phyloP scores from a whole-genome alignment of 108 stramenopile genomes.

The Schizochytrium sp. region DNA sequence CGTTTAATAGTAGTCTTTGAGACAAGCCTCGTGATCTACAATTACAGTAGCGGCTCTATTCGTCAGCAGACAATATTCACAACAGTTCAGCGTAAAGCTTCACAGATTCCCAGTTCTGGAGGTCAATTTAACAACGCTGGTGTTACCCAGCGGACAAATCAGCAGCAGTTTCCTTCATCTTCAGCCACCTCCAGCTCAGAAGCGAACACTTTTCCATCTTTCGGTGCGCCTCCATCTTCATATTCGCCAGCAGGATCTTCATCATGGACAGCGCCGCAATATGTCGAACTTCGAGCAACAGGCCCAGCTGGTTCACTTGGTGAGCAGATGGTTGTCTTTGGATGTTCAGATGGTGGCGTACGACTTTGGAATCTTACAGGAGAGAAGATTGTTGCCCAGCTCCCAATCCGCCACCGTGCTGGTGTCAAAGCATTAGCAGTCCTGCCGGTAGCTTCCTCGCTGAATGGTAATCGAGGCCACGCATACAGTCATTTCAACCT shows the following conservation, averaged over 20 bases:
- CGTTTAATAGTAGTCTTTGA: not conserved
- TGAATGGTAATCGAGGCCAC: not conserved
- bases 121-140: too few species aligned
- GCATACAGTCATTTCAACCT: not conserved
- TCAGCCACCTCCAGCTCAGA: too few species aligned
- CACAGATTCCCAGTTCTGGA: too few species aligned
- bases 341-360: not conserved
- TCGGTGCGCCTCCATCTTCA: too few species aligned
- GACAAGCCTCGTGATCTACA: not conserved
- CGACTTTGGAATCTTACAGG: conserved; percentile 2
- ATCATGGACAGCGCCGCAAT: not conserved
- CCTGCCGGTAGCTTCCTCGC: not conserved
- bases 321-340: conserved; percentile 1
- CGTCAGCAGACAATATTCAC: not conserved
- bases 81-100: too few species aligned
- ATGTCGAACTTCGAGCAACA: not conserved
- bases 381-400: not conserved
- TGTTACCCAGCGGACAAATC: too few species aligned
- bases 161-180: too few species aligned
- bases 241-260: too few species aligned
- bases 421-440: not conserved
- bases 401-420: not conserved
- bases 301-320: conserved; percentile 20
- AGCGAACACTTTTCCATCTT: too few species aligned
- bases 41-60: not conserved